phyloP scores from a whole-genome alignment of 768 basidiomycete species.

The Rhizopogon salebrosus region DNA sequence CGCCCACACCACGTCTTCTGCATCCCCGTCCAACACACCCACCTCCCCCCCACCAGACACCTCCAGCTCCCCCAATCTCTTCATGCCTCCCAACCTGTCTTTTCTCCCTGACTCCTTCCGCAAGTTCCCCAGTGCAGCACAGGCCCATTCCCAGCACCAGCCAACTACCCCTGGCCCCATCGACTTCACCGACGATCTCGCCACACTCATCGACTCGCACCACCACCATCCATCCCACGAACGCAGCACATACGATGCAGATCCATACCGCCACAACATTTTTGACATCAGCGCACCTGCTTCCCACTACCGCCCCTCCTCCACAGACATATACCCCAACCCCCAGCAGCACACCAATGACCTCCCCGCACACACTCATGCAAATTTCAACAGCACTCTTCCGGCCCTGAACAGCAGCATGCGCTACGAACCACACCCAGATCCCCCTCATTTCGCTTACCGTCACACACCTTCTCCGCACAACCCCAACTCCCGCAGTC shows the following conservation, averaged over 20 bases:
- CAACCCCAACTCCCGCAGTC: slow-evolving; percentile 37
- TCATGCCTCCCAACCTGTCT: slow-evolving; percentile 39
- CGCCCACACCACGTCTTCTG: slow-evolving; percentile 17
- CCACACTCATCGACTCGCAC: slow-evolving; percentile 44
- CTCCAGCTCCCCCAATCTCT: slow-evolving; percentile 30
- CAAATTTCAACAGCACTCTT: slow-evolving; percentile 45
- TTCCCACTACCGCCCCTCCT: slow-evolving; percentile 16
- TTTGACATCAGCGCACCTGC: slow-evolving; percentile 56
- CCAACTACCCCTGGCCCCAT: slow-evolving; percentile 21
- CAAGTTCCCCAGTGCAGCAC: slow-evolving; percentile 36
- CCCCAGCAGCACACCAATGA: slow-evolving; percentile 15
- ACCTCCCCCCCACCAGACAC: slow-evolving; percentile 23
- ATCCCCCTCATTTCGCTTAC: slow-evolving; percentile 21
- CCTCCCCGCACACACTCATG: slow-evolving; percentile 22
- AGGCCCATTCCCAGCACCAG: slow-evolving; percentile 12
- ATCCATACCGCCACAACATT: slow-evolving; percentile 49
- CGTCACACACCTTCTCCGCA: slow-evolving; percentile 25
- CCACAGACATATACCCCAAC: slow-evolving; percentile 20
- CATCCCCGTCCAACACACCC: slow-evolving; percentile 15
- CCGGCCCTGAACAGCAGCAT: slow-evolving; percentile 49
- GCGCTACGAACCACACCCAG: slow-evolving; percentile 44
- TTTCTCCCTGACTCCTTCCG: slow-evolving; percentile 53
- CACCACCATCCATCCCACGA: slow-evolving; percentile 32
- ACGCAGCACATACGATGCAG: slow-evolving; percentile 39
- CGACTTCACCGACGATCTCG: slow-evolving; percentile 70